A percentile compares a stretch with the other conserved stretches of the same genome.
Conservation (phyloP, 495 filamentous ascomycete genomes). For the Podospora appendiculata region DNA sequence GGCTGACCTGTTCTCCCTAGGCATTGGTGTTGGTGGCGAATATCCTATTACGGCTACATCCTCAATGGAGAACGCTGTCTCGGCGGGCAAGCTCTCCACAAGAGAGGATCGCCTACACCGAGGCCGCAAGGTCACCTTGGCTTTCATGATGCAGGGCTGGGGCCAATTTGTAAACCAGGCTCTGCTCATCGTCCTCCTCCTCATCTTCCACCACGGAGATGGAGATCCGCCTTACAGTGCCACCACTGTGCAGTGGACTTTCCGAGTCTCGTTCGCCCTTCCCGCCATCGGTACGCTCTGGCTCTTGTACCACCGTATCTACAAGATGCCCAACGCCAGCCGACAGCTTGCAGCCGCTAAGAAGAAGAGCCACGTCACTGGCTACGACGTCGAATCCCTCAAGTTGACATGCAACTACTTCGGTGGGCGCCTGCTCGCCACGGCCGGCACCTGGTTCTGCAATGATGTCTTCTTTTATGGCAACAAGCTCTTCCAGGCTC, state of each 20-base stretch:
- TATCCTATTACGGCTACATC: conserved; percentile 95
- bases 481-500: conserved; percentile 88
- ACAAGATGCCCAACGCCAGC: conserved; percentile 69
- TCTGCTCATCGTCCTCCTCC: conserved; percentile 69
- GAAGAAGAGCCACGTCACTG: conserved; percentile 77
- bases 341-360: conserved; percentile 70
- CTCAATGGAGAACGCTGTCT: conserved; percentile 85
- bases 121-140: conserved; percentile 83
- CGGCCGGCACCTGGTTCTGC: conserved; percentile 76
- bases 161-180: conserved; percentile 89
- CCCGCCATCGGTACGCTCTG: conserved; percentile 83
- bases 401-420: conserved; percentile 69
- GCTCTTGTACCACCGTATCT: conserved; percentile 84
- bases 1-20: conserved; percentile 10
- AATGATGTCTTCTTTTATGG: conserved; percentile 98
- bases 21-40: conserved; percentile 83
- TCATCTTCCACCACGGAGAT: conserved; percentile 70
- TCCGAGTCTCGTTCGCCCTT: conserved; percentile 76
- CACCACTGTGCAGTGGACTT: conserved; percentile 71
- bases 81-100: conserved; percentile 77
- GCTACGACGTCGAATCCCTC: conserved; percentile 79
- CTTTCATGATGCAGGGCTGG: conserved; percentile 97
- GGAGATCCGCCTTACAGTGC: conserved; percentile 66
- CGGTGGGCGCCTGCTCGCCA: conserved; percentile 75
- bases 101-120: conserved; percentile 86